Base-by-base conservation (phyloP, 495 filamentous ascomycete genomes). In the Echria macrotheca region DNA sequence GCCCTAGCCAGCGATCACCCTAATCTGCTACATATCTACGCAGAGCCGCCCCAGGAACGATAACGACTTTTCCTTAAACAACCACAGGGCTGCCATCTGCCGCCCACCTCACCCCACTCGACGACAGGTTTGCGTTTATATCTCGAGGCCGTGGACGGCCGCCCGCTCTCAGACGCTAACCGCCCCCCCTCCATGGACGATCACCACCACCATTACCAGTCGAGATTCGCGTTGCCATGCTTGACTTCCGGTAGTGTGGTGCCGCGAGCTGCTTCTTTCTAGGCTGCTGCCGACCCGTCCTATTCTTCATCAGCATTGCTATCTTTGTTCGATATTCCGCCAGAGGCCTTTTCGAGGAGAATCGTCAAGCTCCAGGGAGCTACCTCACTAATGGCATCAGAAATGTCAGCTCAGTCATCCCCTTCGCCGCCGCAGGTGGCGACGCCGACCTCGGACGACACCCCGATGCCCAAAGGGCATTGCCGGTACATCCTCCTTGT, bases 401-500 rank as follows among this genome's bases (percentile, higher is more conserved):
- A 45, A 31, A 64, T 60, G 60, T 62, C 61, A 44, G 36, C 31
- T 3, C 51, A 42, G 14, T 59, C 61, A n/a, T 58, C 63, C 3
- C 59, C 61, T 15, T 68, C 65, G 25, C 65, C 65, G 35, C 46
- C 55, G 33, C 63, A 65, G 55, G 51, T 52, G 29, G 56, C 49
- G 33, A 41, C 40, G 21, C 56, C 53, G 26, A 11, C 29, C 28
- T 22, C 52, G 9, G 72, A 74, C 47, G 70, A 75, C 25, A 46
- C 65, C 17, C 60, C 51, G 26, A 70, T 78, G 41, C 76, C 76
- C 18, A 70, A 68, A 47, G 76, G 76, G 14, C 69, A 78, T 38
- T 80, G 76, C 44, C 70, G 76, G 43, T 80, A 76, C 50, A 78
- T 80, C 52, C 51, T 80, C 11, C 61, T 77, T 10, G 66, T 72